Evolutionary conservation across 345 rosid genomes (phyloP), one percentile per base, ranked within the genome.

Genomic region (Citrus inodora): DNA sequence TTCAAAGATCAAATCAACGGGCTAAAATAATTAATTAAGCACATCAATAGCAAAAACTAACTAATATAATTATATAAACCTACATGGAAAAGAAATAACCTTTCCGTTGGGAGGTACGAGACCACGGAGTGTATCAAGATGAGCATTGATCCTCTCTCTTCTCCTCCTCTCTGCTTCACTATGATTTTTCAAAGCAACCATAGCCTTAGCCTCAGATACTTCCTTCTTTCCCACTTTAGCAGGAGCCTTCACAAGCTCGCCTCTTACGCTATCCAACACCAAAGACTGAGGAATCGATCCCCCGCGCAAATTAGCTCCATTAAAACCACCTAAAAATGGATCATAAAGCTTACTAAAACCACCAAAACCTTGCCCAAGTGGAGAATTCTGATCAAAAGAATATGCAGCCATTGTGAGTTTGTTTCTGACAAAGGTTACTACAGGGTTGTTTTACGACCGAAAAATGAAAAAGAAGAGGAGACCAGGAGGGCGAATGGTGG

Each of bases 111-210:
- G 77, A 74, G 94, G 92, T 16, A 90, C 84, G 30, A 92, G 84
- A 30, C 86, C 79, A 19, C 94, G 92, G 27, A 90, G 94, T 1
- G 92, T 86, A 68, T 77, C 87, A 56, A 92, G 90, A 78, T 92
- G 94, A 55, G 90, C 81, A 83, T 92, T 92, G 83, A 92, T 92
- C 84, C 97, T 88, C 62, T 90, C 93, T 70, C 97, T 89, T 61
- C 97, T 87, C 69, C 93, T 88, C 86, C 92, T 89, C 87, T 92
- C 97, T 2, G 97, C 94, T 69, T 88, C 93, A 32, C 94, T 86
- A 51, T 92, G 97, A 85, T 82, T 89, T 87, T 80, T 90, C 83
- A 89, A 82, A 75, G 94, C 94, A 51, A 83, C 85, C 78, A 82
- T 30, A 56, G 82, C 87, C 77, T 89, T 90, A 68, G 83, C 91